Conservation (phyloP, 331 rosid species). For the Rhamnella rubrinervis region DNA sequence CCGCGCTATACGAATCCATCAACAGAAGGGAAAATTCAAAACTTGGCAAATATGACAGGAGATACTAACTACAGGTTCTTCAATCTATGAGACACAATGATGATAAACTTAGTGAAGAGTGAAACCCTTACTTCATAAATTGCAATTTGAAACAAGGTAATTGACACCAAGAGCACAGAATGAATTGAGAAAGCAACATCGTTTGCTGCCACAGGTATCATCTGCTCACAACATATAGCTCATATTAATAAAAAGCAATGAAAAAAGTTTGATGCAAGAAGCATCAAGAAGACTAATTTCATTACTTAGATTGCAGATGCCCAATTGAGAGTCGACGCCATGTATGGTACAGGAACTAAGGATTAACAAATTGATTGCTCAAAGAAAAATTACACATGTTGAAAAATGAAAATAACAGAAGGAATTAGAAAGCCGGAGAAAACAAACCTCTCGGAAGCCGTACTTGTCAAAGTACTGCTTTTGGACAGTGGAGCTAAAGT, state of each 20-base stretch:
- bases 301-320: too few relatives aligned
- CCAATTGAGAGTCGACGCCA: too few relatives aligned
- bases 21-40: not conserved
- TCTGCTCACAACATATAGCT: conserved; percentile 39
- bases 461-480: conserved; percentile 63
- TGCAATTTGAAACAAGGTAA: conserved; percentile 65
- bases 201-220: conserved; percentile 93
- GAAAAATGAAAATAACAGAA: not conserved
- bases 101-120: not conserved
- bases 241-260: not conserved
- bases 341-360: too few relatives aligned
- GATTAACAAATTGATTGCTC: too few relatives aligned
- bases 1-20: conserved; percentile 56
- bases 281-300: not conserved
- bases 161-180: conserved; percentile 71
- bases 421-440: not conserved
- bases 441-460: conserved; percentile 59
- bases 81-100: not conserved
- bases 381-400: too few relatives aligned
- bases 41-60: too few relatives aligned
- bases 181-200: conserved; percentile 93
- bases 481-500: conserved; percentile 67
- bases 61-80: too few relatives aligned
- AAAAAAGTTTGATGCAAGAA: not conserved
- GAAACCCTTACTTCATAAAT: conserved; percentile 61